These are phyloP conservation scores for Microdochium paspali DNA, from an alignment of 2,329 filamentous ascomycete genomes.

Conservation along the genomic window DNA sequence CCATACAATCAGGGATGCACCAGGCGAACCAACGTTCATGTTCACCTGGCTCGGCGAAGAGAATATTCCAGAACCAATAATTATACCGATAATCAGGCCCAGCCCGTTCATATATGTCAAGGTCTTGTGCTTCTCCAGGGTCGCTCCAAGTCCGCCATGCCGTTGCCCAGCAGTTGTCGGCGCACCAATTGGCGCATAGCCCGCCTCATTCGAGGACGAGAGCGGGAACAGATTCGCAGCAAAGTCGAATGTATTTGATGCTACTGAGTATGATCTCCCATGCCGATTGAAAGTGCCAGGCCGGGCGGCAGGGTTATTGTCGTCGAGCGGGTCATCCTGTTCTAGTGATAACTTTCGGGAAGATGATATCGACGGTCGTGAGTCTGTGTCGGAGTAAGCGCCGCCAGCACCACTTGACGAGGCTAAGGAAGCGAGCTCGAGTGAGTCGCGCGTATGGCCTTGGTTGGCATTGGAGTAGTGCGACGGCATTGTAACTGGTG, in stretches of 20 bases:
- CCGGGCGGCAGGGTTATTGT: slow-evolving; percentile 40
- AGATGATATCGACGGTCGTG: slow-evolving; percentile 81
- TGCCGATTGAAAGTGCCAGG: slow-evolving; percentile 32
- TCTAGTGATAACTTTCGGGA: slow-evolving; percentile 85
- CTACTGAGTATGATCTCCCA: slow-evolving; percentile 74
- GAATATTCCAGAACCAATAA: slow-evolving; percentile 96
- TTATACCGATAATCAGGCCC: slow-evolving; percentile 81
- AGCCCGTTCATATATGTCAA: slow-evolving; percentile 91
- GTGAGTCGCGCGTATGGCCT: slow-evolving; percentile 66
- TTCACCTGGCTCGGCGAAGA: slow-evolving; percentile 91
- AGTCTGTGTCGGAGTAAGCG: slow-evolving; percentile 57
- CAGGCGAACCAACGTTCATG: slow-evolving; percentile 81
- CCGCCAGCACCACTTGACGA: slow-evolving; percentile 63
- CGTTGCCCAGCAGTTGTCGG: slow-evolving; percentile 47
- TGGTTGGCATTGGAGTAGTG: slow-evolving; percentile 33
- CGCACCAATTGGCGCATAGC: slow-evolving; percentile 79
- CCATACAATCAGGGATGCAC: slow-evolving; percentile 87
- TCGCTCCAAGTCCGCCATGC: slow-evolving; percentile 54
- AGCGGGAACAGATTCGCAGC: slow-evolving; percentile 87
- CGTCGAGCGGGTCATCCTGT: slow-evolving; percentile 70
- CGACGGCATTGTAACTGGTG: slow-evolving; percentile 22
- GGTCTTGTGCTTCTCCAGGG: slow-evolving; percentile 89
- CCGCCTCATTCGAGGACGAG: slow-evolving; percentile 63
- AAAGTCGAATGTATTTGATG: slow-evolving; percentile 83
- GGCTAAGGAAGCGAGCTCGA: slow-evolving; percentile 91